Evolutionary conservation across 371 early-diverging fungal genomes (phyloP).

Genomic region (Basidiobolus meristosporus): DNA sequence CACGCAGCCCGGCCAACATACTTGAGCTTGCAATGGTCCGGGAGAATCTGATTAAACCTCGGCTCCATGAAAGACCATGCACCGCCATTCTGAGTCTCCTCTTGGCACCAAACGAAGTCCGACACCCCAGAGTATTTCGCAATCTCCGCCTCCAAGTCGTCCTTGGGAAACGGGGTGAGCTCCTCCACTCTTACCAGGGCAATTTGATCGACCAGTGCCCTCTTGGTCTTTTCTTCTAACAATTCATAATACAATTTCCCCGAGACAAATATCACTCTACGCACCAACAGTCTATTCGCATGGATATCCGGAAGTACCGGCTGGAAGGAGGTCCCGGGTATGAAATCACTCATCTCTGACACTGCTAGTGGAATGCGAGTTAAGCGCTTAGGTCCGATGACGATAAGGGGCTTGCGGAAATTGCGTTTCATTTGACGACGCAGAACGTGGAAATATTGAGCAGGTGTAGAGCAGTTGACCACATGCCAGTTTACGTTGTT

Average conservation of each 20-base stretch:
- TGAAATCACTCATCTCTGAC: background rate
- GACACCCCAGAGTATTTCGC: conserved; percentile 28
- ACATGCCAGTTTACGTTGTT: conserved; percentile 74
- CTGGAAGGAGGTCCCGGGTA: conserved; percentile 22
- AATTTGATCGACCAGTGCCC: conserved; percentile 33
- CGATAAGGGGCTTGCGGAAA: conserved; percentile 79
- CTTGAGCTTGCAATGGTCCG: too few species aligned
- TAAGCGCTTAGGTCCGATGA: conserved; percentile 74
- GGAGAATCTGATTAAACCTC: too few species aligned
- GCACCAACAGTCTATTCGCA: background rate
- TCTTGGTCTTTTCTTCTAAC: conserved; percentile 46
- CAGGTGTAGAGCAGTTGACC: conserved; percentile 82
- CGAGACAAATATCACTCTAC: conserved; percentile 6
- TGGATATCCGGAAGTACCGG: background rate
- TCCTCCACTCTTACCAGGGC: conserved; percentile 84
- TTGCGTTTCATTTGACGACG: conserved; percentile 72
- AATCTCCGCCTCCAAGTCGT: conserved; percentile 31
- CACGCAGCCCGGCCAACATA: too few species aligned
- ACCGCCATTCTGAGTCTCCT: conserved; percentile 89
- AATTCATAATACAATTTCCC: conserved; percentile 89
- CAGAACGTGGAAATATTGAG: conserved; percentile 89
- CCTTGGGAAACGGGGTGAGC: conserved; percentile 79
- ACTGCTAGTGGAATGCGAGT: conserved; percentile 27
- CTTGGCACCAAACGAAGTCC: conserved; percentile 83
- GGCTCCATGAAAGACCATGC: conserved; percentile 24